These are phyloP conservation scores for Dictyostelium firmibasis DNA, from an alignment of 78 protist genomes.

Conservation along the genomic window DNA sequence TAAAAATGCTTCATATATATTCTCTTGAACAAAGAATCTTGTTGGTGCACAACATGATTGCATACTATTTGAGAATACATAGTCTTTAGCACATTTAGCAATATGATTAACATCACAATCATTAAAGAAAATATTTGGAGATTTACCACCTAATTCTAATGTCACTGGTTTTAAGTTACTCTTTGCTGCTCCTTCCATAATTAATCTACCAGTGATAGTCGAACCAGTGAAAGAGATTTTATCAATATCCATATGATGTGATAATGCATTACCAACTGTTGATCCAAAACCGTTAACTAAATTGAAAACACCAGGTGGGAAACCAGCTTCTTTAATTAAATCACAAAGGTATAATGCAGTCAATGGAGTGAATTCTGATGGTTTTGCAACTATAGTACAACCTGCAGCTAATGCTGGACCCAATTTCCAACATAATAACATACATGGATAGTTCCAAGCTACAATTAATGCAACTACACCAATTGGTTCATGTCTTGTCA, in stretches of 20 bases:
- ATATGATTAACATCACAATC: slow-evolving; percentile 86
- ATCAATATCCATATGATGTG: slow-evolving; percentile 83
- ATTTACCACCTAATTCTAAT: slow-evolving; percentile 95
- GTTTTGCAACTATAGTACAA: slow-evolving; percentile 91
- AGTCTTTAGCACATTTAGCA: neutral
- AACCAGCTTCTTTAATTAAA: slow-evolving; percentile 89
- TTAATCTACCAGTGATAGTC: slow-evolving; percentile 71
- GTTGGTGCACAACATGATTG: slow-evolving; percentile 88
- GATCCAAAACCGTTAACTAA: slow-evolving; percentile 85
- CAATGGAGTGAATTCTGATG: slow-evolving; percentile 93
- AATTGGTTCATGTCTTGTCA: slow-evolving; percentile 80
- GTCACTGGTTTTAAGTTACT: slow-evolving; percentile 67
- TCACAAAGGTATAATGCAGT: slow-evolving; percentile 87
- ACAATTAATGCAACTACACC: slow-evolving; percentile 84
- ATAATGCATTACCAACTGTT: slow-evolving; percentile 83
- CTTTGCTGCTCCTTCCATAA: slow-evolving; percentile 76
- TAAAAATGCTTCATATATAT: slow-evolving; percentile 86
- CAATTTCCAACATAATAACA: slow-evolving; percentile 82
- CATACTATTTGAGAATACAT: slow-evolving; percentile 47
- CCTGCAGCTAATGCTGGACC: slow-evolving; percentile 95
- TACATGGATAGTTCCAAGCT: slow-evolving; percentile 87
- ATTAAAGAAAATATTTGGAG: slow-evolving; percentile 90
- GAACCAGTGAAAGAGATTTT: slow-evolving; percentile 93
- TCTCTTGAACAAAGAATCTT: slow-evolving; percentile 85
- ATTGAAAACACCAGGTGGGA: slow-evolving; percentile 95